phyloP scores from a whole-genome alignment of 495 filamentous ascomycete genomes.

The Copromyces sp. region DNA sequence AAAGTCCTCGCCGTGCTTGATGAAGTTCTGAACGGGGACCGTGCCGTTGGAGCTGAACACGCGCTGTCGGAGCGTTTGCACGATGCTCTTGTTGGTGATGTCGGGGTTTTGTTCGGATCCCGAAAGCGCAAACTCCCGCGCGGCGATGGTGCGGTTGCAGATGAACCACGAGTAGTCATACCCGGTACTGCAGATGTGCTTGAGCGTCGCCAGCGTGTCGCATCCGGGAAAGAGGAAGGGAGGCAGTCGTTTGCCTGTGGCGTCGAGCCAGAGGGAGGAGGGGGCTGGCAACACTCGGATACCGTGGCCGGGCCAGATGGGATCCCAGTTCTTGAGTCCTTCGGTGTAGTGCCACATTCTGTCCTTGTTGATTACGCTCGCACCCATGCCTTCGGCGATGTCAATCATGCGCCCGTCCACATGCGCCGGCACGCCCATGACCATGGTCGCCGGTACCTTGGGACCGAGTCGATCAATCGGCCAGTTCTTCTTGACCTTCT shows the following conservation, averaged over 20 bases:
- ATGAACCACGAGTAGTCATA: constrained; percentile 48
- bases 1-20: constrained; percentile 40
- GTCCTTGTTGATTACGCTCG: constrained; percentile 39
- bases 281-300: constrained; percentile 41
- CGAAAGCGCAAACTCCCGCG: constrained; percentile 42
- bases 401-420: constrained; percentile 44
- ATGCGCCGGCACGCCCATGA: constrained; percentile 41
- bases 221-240: constrained; percentile 38
- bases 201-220: constrained; percentile 42
- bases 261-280: constrained; percentile 44
- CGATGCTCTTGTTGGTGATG: constrained; percentile 40
- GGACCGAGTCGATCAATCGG: constrained; percentile 37
- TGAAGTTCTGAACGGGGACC: constrained; percentile 37
- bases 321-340: constrained; percentile 41
- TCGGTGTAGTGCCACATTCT: constrained; percentile 49
- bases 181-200: constrained; percentile 41
- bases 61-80: constrained; percentile 34
- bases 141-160: constrained; percentile 39
- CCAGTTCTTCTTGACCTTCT: constrained; percentile 40
- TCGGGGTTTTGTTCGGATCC: constrained; percentile 47
- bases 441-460: constrained; percentile 35
- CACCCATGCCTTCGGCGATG: constrained; percentile 35
- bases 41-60: constrained; percentile 37
- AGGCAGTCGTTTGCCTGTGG: constrained; percentile 39
- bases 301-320: constrained; percentile 43